Conservation (phyloP, 2,329 filamentous ascomycete genomes). For the Cadophora gregata region DNA sequence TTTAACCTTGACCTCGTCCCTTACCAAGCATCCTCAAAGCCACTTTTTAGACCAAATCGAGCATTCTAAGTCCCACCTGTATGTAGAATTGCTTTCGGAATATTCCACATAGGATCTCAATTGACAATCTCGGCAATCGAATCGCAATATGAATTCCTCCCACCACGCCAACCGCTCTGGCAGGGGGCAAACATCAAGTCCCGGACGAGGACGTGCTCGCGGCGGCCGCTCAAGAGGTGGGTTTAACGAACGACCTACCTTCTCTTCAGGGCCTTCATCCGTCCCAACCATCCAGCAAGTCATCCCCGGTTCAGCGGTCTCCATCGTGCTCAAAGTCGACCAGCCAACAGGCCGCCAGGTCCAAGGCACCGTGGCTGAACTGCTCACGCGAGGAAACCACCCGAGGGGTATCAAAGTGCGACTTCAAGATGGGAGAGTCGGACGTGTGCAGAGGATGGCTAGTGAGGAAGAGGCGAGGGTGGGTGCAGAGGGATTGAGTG, state of each 20-base stretch:
- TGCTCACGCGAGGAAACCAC: conserved; percentile 42
- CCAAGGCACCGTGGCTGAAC: conserved; percentile 39
- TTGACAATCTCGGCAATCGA: too few species aligned
- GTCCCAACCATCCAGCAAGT: conserved; percentile 41
- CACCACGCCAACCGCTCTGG: conserved; percentile 24
- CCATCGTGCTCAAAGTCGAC: conserved; percentile 43
- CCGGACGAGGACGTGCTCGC: conserved; percentile 26
- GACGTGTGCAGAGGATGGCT: conserved; percentile 41
- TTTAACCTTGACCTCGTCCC: too few species aligned
- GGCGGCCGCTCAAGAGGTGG: conserved; percentile 19
- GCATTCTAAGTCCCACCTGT: neutral
- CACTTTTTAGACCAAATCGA: neutral
- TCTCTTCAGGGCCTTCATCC: neutral
- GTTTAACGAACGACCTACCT: neutral
- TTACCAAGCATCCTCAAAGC: neutral
- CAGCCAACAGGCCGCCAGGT: conserved; percentile 42
- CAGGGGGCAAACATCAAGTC: conserved; percentile 13
- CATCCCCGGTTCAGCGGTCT: conserved; percentile 37
- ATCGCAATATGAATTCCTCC: conserved; percentile 24
- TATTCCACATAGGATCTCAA: too few species aligned
- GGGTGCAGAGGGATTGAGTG: conserved; percentile 30
- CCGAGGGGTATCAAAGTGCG: conserved; percentile 44
- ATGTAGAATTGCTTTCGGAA: neutral
- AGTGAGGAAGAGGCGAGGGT: conserved; percentile 31
- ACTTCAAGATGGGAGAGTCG: conserved; percentile 41